Evolutionary conservation across 176 grass and related monocot genomes (phyloP), one percentile per base, ranked within the genome.

Genomic region (Areca catechu): DNA sequence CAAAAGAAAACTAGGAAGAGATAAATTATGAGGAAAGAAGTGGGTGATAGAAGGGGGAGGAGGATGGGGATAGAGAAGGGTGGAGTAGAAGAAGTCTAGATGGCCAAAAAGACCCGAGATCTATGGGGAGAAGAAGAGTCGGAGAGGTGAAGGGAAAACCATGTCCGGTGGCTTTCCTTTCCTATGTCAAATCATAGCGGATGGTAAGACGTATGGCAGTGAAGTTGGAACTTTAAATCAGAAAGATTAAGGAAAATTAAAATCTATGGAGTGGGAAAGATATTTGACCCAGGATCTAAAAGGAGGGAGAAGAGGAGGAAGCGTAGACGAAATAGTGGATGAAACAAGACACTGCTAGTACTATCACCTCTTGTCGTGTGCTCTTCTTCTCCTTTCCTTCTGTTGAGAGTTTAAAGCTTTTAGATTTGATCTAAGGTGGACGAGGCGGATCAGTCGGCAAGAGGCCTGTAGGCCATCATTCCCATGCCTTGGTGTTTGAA

Each of bases 121-220:
- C 24, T 19, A 49, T 1, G 43, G 57, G 23, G 21, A 54, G 16
- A 50, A 25, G 63, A 51, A 19, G 54, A 71, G 59, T 19, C 17
- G 77, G 56, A 66, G 53, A 61, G 53, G 56, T 50, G 69, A 27
- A 63, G 50, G 65, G 50, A 50, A 49, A 56, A 5, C 58, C 77
- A 65, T 60, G 76, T 74, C 83, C 75, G 80, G 86, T 90, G 80
- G 72, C 63, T 72, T 65, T 85, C 86, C 88, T 91, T 96, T 91
- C 80, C 73, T 19, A 79, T 65, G 77, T 90, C 86, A 96, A 87
- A 81, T 96, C 92, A 84, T 69, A 76, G 74, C 56, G 72, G 74
- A 88, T 66, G 69, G 22, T 65, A 72, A 73, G 79, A 69, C 60
- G 71, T 55, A 50, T 71, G 59, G 17, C 19, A 29, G 60, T 57